These are phyloP conservation scores for Aureobasidium sp. DNA, from an alignment of 2,329 filamentous ascomycete species.

Conservation along the genomic window DNA sequence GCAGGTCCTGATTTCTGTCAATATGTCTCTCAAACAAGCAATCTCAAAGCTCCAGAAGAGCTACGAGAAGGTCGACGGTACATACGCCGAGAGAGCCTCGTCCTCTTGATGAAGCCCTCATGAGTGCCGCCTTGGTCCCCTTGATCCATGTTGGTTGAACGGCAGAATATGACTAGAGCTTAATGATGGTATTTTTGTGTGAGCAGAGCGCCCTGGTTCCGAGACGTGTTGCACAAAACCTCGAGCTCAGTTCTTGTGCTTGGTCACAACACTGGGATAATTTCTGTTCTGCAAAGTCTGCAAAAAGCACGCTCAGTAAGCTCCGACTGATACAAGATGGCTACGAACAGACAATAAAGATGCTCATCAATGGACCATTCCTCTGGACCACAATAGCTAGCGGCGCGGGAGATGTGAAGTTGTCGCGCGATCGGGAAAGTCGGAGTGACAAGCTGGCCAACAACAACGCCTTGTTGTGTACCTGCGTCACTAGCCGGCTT, in stretches of 20 bases:
- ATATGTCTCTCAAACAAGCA: not conserved
- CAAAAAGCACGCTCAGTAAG: not conserved
- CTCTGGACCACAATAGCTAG: not conserved
- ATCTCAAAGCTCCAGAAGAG: not conserved
- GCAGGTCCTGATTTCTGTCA: slow-evolving; percentile 59
- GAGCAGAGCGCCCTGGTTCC: not conserved
- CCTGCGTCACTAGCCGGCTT: not conserved
- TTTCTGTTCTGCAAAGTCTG: not conserved
- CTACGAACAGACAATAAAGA: not conserved
- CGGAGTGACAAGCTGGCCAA: slow-evolving; percentile 9
- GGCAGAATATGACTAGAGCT: not conserved
- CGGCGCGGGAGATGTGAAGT: not conserved
- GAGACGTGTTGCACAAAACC: slow-evolving; percentile 4
- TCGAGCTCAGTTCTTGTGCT: too few relatives aligned
- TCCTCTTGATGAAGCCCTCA: slow-evolving; percentile 17
- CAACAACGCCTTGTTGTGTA: not conserved
- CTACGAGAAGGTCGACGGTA: not conserved
- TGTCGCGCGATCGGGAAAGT: slow-evolving; percentile 11
- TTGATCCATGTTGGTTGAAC: slow-evolving; percentile 18
- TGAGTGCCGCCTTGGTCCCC: slow-evolving; percentile 17
- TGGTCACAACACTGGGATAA: too few relatives aligned
- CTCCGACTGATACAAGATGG: not conserved
- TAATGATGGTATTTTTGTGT: not conserved
- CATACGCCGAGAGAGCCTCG: slow-evolving; percentile 18
- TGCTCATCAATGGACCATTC: not conserved